Evolutionary conservation across 208 protist genomes (phyloP).

Genomic region (Crithidia sp.): DNA sequence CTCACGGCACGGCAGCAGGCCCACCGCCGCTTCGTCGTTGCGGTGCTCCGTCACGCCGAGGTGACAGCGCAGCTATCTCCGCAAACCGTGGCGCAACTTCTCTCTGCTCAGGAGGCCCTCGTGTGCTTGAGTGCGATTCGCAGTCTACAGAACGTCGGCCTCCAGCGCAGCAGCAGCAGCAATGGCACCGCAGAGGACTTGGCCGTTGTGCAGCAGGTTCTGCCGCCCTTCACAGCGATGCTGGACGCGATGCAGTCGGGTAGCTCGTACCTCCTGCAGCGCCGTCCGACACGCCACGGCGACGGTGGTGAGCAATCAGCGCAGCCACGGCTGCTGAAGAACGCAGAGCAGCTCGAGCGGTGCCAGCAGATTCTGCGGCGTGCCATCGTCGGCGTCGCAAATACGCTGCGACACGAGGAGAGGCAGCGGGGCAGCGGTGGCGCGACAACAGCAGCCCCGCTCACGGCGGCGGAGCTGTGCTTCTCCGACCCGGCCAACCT

Average conservation of each 20-base stretch:
- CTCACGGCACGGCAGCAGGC: conserved; percentile 68
- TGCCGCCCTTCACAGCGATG: conserved; percentile 30
- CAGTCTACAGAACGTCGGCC: conserved; percentile 77
- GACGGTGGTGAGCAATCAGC: not conserved
- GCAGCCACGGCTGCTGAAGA: conserved; percentile 22
- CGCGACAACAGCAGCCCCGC: not conserved
- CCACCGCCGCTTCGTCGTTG: conserved; percentile 74
- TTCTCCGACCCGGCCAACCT: conserved; percentile 58
- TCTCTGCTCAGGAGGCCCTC: conserved; percentile 79
- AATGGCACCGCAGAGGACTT: not conserved
- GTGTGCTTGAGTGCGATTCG: conserved; percentile 63
- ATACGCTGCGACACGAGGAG: conserved; percentile 37
- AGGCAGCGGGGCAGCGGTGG: not conserved
- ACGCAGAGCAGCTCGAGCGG: conserved; percentile 47
- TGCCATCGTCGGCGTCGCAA: conserved; percentile 55
- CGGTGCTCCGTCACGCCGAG: conserved; percentile 54
- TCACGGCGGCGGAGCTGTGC: conserved; percentile 70
- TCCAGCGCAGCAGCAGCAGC: conserved; percentile 10
- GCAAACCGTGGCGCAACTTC: conserved; percentile 58
- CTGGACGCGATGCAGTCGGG: conserved; percentile 5
- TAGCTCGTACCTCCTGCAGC: conserved; percentile 16
- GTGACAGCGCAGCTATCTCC: conserved; percentile 40
- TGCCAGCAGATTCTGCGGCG: conserved; percentile 70
- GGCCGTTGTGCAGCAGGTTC: conserved; percentile 1
- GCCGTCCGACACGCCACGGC: conserved; percentile 17